phyloP scores from a whole-genome alignment of 2,329 filamentous ascomycete genomes.

The Clonostachys sp. region DNA sequence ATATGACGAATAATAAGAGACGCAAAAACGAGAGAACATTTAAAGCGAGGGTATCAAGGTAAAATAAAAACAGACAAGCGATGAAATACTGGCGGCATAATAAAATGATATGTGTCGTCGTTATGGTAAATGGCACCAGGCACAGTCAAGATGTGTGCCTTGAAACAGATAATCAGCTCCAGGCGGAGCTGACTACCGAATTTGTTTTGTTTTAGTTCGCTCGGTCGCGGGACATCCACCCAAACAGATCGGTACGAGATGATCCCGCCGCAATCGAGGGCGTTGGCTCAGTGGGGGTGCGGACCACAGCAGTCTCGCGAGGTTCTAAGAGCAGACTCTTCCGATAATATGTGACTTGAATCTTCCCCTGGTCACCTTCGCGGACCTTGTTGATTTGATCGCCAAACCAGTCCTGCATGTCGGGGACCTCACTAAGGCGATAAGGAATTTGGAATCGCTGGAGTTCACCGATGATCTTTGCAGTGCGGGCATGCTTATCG shows the following conservation, averaged over 20 bases:
- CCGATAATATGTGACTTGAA: slow-evolving; percentile 66
- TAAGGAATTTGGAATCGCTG: slow-evolving; percentile 97
- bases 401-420: slow-evolving; percentile 91
- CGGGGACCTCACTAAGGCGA: slow-evolving; percentile 72
- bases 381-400: slow-evolving; percentile 75
- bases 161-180: neutral
- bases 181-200: neutral
- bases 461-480: slow-evolving; percentile 91
- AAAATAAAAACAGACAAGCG: slow-evolving; percentile 11
- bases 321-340: slow-evolving; percentile 84
- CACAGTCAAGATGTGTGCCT: neutral
- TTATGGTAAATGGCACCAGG: slow-evolving; percentile 1
- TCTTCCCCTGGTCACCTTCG: slow-evolving; percentile 47
- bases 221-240: slow-evolving; percentile 46
- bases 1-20: neutral
- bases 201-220: slow-evolving; percentile 15
- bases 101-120: too few relatives aligned
- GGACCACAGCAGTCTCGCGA: slow-evolving; percentile 41
- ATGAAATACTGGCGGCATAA: slow-evolving; percentile 7
- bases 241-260: slow-evolving; percentile 37
- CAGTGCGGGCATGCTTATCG: slow-evolving; percentile 92
- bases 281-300: slow-evolving; percentile 22
- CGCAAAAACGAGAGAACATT: slow-evolving; percentile 6
- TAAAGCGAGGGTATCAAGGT: slow-evolving; percentile 9
- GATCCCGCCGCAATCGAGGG: slow-evolving; percentile 18